Conservation (phyloP, 345 rosid species). For the Raphanus raphanistrum region DNA sequence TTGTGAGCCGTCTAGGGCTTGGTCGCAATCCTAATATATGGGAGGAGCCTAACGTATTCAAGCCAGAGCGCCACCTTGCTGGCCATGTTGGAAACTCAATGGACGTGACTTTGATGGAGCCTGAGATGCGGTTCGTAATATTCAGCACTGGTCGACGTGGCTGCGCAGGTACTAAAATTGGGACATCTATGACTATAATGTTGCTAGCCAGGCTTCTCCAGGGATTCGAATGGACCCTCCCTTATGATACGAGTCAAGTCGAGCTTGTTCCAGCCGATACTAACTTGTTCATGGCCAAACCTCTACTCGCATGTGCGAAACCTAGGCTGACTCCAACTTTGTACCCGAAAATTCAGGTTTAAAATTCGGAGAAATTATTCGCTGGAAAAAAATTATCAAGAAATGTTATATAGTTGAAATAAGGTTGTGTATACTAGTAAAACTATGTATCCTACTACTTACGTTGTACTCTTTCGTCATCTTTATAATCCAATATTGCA, state of each 20-base stretch:
- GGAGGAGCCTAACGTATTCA: background rate
- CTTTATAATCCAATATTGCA: background rate
- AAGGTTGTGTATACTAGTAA: too few species aligned
- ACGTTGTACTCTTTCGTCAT: background rate
- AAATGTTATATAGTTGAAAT: background rate
- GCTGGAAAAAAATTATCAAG: background rate
- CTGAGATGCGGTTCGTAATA: background rate
- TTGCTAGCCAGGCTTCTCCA: background rate
- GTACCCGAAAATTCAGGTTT: background rate
- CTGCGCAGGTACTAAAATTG: background rate
- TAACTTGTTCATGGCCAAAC: background rate
- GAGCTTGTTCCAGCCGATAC: background rate
- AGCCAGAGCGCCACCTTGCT: background rate
- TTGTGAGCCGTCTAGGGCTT: background rate
- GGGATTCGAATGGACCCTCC: background rate
- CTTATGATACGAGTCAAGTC: background rate
- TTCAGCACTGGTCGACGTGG: background rate
- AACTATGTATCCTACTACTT: background rate
- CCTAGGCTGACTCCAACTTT: background rate
- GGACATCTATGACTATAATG: background rate
- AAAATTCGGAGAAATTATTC: background rate
- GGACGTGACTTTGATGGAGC: background rate
- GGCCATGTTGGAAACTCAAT: background rate
- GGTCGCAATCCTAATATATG: background rate
- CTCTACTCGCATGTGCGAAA: background rate